Conservation (phyloP, 2,329 filamentous ascomycete species). For the Nigrograna mackinnonii region DNA sequence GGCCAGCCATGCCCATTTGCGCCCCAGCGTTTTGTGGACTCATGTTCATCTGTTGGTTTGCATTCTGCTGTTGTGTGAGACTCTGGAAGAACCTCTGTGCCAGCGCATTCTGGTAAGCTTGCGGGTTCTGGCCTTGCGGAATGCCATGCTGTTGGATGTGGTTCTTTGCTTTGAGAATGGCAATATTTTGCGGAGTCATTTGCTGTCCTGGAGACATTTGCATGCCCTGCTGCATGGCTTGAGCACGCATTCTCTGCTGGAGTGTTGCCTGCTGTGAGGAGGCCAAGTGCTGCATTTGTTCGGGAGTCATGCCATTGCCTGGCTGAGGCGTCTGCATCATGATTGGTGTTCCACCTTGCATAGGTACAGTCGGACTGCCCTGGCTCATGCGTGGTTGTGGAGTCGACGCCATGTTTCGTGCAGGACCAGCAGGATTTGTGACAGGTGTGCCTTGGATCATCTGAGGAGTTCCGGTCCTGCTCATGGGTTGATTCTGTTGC, state of each 20-base stretch:
- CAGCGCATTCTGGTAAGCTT: slow-evolving; percentile 28
- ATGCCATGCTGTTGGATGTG: slow-evolving; percentile 37
- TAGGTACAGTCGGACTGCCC: slow-evolving; percentile 35
- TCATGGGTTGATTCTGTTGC: slow-evolving; percentile 38
- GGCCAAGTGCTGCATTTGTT: slow-evolving; percentile 35
- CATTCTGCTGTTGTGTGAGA: slow-evolving; percentile 5
- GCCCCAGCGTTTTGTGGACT: slow-evolving; percentile 18
- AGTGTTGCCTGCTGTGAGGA: slow-evolving; percentile 20
- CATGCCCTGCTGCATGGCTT: slow-evolving; percentile 25
- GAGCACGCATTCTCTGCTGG: slow-evolving; percentile 22
- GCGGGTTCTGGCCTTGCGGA: slow-evolving; percentile 29
- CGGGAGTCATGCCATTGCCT: slow-evolving; percentile 36
- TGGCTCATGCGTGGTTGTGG: slow-evolving; percentile 44
- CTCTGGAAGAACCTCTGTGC: slow-evolving; percentile 27
- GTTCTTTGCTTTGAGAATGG: slow-evolving; percentile 34
- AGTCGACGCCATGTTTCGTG: slow-evolving; percentile 39
- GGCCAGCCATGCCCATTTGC: slow-evolving; percentile 2
- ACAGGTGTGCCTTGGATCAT: slow-evolving; percentile 42
- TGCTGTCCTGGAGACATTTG: slow-evolving; percentile 11
- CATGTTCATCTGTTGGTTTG: slow-evolving; percentile 14
- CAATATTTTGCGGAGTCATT: slow-evolving; percentile 27
- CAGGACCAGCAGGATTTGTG: slow-evolving; percentile 40
- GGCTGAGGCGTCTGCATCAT: slow-evolving; percentile 40
- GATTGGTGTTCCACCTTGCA: slow-evolving; percentile 39
- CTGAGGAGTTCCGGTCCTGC: slow-evolving; percentile 42